A percentile compares a stretch with the other conserved stretches of the same genome.
Evolutionary conservation across 768 basidiomycete species (phyloP).

Genomic region (Lactifluus echinatus): DNA sequence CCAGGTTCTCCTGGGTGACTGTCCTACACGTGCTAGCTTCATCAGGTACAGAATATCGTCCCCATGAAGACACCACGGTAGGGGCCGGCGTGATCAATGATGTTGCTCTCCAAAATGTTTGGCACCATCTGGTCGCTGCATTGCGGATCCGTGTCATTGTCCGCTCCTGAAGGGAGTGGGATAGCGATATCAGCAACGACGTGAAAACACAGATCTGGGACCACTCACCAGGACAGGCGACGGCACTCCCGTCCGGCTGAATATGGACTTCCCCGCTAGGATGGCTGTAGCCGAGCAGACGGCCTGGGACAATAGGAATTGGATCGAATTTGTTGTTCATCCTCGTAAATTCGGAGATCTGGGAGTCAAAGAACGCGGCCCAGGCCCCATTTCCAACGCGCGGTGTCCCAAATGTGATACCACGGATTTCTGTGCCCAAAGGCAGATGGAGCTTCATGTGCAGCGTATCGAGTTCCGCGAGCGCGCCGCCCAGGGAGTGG

Average conservation of each 20-base stretch:
- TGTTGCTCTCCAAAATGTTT: constrained; percentile 30
- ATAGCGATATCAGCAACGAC: neutral
- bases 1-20: too few species aligned
- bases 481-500: constrained; percentile 18
- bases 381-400: constrained; percentile 15
- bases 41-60: constrained; percentile 31
- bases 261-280: constrained; percentile 13
- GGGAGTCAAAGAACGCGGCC: constrained; percentile 11
- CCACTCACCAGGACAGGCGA: constrained; percentile 10
- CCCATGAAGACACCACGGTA: constrained; percentile 51
- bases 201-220: too few species aligned
- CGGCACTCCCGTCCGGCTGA: constrained; percentile 1
- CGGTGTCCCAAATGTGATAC: constrained; percentile 18
- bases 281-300: constrained; percentile 12
- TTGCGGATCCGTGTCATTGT: constrained; percentile 44
- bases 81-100: constrained; percentile 51
- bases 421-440: constrained; percentile 3
- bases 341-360: constrained; percentile 17
- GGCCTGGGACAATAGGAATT: constrained; percentile 15
- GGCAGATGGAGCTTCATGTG: constrained; percentile 17
- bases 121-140: constrained; percentile 52
- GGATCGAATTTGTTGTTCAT: constrained; percentile 15
- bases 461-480: constrained; percentile 14
- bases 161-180: constrained; percentile 26
- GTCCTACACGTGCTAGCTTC: neutral